Percentiles rank a stretch among this genome's conserved stretches.
Evolutionary conservation across 129 eudicot genomes (phyloP).

Genomic region (Centrapalus pauciflorus): DNA sequence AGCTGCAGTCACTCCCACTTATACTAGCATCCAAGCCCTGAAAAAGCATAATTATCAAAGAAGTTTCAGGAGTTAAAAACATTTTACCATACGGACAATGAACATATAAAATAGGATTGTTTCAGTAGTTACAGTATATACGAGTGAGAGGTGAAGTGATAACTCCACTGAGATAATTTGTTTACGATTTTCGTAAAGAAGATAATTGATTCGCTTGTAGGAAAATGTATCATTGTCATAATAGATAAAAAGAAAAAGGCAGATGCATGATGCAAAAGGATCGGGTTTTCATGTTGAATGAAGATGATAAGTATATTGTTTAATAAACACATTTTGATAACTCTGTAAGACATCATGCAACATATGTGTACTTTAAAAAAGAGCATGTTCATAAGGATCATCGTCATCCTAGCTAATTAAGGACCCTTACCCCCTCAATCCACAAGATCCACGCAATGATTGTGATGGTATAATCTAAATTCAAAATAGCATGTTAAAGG

Average conservation of each 20-base stretch:
- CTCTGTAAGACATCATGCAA: not conserved
- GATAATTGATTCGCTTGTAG: not conserved
- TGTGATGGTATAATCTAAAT: not conserved
- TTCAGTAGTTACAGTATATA: not conserved
- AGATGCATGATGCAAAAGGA: not conserved
- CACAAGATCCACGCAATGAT: not conserved
- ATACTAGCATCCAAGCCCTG: constrained; percentile 67
- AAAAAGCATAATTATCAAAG: constrained; percentile 24
- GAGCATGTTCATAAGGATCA: not conserved
- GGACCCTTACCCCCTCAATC: not conserved
- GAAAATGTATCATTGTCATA: not conserved
- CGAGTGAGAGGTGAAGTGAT: not conserved
- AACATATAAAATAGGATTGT: not conserved
- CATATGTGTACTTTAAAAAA: not conserved
- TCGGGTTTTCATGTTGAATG: not conserved
- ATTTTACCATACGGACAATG: not conserved
- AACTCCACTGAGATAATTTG: not conserved
- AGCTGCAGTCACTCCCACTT: constrained; percentile 64
- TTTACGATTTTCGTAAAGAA: not conserved
- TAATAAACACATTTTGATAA: not conserved
- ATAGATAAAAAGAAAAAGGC: not conserved
- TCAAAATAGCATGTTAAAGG: not conserved
- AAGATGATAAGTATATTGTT: not conserved
- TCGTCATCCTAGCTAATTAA: not conserved
- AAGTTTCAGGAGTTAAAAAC: not conserved